A percentile compares a stretch with the other conserved stretches of the same genome.
phyloP scores from a whole-genome alignment of 768 basidiomycete species.

The Hypholoma sublateritium region DNA sequence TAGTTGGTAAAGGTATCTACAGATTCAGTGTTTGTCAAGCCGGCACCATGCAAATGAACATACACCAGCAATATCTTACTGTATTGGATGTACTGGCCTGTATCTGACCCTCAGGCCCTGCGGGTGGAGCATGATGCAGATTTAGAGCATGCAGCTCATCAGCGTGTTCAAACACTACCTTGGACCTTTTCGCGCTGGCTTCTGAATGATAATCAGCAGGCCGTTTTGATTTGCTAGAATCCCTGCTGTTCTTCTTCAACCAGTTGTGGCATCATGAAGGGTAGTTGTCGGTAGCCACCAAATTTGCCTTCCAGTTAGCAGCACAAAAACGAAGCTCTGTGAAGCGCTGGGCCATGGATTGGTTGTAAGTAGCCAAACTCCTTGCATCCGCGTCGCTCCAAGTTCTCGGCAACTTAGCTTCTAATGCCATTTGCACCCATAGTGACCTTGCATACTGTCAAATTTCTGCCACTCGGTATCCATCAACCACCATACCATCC shows the following conservation, averaged over 20 bases:
- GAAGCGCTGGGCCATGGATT: not conserved
- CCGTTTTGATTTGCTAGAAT: not conserved
- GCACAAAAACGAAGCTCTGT: not conserved
- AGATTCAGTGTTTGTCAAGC: not conserved
- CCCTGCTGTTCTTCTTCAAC: constrained; percentile 1
- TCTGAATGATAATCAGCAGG: not conserved
- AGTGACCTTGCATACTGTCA: not conserved
- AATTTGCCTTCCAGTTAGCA: not conserved
- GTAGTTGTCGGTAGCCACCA: constrained; percentile 3
- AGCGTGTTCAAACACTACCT: not conserved
- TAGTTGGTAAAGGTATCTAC: not conserved
- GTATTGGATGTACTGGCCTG: not conserved
- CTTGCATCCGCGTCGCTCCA: not conserved
- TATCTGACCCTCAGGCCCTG: not conserved
- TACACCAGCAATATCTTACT: not conserved
- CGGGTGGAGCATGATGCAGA: too few species aligned
- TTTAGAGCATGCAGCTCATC: not conserved
- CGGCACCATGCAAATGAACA: not conserved
- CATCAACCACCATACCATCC: constrained; percentile 1
- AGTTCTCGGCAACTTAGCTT: not conserved
- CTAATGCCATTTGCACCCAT: not conserved
- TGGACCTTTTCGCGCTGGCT: not conserved
- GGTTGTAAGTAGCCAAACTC: not conserved
- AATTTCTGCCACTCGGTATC: not conserved
- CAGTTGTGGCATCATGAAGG: constrained; percentile 1